Base-by-base conservation (phyloP, 148 eudicot genomes). In the Arbutus unedo region DNA sequence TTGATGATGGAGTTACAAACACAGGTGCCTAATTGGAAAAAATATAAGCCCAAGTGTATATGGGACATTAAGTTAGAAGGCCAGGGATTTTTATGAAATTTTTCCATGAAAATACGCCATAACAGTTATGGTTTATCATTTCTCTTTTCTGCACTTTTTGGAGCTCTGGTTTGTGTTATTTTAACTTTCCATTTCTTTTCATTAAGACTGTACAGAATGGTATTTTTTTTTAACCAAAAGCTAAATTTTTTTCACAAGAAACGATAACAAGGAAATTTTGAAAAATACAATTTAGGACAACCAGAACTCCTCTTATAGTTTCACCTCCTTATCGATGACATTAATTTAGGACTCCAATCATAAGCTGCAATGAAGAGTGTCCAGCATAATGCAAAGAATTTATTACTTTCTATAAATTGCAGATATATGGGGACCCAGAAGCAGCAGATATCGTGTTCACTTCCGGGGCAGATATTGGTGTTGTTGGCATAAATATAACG, bases 361-460 rank as follows among this genome's bases (percentile, higher is more conserved):
- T 31, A 62, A 64, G 74, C 48, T 79, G 44, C 74, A 15, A 57
- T 15, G 14, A 41, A 62, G 60, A 55, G 73, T 13, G 25, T 48
- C 21, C 47, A 77, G 50, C 49, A 50, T 70, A 21, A 9, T 8
- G 6, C 23, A 18, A 45, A 78, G 8, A 14, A 67, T 21, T 18
- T 9, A 10, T 78, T 73, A 44, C 57, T 74, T 19, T 44, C 64
- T 66, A 25, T 53, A 54, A 79, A 55, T 85, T 85, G 81, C 89
- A 96, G 99, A 92, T 96, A 23, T 94, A 94, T 68, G 94, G 92
- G 53, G 99, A 96, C 82, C 99, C 99, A 9, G 99, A 96, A 89
- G 99, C 99, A 71, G 99, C 98, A 41, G 98, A 96, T 85, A 55
- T 94, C 54, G 93, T 96, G 82, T 93, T 96, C 74, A 94, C 98